A percentile compares a stretch with the other conserved stretches of the same genome.
Conservation (phyloP, 768 basidiomycete genomes). For the Mycena kentingensis region DNA sequence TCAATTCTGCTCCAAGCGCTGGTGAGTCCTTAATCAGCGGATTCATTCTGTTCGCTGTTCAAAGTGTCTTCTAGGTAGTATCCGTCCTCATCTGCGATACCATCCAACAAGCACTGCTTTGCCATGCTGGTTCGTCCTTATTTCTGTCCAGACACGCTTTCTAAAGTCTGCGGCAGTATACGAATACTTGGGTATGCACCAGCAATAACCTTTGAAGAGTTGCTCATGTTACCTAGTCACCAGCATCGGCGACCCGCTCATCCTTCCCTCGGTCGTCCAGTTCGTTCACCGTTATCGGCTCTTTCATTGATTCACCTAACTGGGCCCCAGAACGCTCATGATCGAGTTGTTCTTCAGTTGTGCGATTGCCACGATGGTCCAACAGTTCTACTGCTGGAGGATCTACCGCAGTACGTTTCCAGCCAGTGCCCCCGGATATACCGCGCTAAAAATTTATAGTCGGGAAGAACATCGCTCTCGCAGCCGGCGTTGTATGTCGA, state of each 20-base stretch:
- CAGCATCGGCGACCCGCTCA: conserved; percentile 1
- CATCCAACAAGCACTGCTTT: conserved; percentile 10
- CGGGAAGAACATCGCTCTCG: conserved; percentile 6
- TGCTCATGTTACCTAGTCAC: background rate
- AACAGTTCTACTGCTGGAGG: conserved; percentile 25
- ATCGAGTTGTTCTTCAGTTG: conserved; percentile 23
- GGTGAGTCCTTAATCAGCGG: conserved; percentile 3
- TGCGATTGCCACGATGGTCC: conserved; percentile 20
- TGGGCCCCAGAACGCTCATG: conserved; percentile 16
- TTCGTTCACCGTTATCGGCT: background rate
- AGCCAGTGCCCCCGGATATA: background rate
- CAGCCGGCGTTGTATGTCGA: conserved; percentile 8
- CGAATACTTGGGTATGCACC: conserved; percentile 11
- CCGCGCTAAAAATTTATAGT: conserved; percentile 4
- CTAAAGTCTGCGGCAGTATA: conserved; percentile 6
- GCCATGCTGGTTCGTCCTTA: conserved; percentile 7
- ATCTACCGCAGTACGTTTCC: conserved; percentile 16
- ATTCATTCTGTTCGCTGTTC: background rate
- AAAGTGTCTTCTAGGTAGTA: conserved; percentile 1
- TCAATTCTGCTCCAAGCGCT: background rate
- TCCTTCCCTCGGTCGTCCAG: conserved; percentile 12
- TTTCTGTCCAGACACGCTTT: background rate
- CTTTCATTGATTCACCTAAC: background rate
- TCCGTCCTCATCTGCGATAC: conserved; percentile 18
- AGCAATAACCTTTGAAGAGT: too few species aligned